Base-by-base conservation (phyloP, 257 asterid genomes). In the Cinchona pubescens region DNA sequence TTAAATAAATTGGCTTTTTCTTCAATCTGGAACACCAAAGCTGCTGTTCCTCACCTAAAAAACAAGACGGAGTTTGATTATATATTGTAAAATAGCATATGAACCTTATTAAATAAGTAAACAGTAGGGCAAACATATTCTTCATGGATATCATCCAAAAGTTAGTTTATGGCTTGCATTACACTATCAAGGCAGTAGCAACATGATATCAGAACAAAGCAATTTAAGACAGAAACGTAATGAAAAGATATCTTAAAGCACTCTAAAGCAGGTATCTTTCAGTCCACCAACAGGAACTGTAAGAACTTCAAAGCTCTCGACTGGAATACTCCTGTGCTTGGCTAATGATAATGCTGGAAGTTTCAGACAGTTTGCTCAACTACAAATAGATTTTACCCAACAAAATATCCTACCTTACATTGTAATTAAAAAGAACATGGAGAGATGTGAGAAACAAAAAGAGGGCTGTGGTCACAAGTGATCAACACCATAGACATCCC, bases 1-100 rank as follows among this genome's bases (percentile, higher is more conserved):
- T 88, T 30, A 84, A 63, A 70, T 43, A 77, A 27, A 78, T 46
- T n/a, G 82, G 62, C 62, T 69, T 76, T 42, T 55, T 73, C 71
- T 79, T 89, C 77, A 18, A 32, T 21, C 68, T 46, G 62, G 79
- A 77, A 82, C 59, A 55, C 63, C 79, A 76, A 61, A 72, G 15
- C 77, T 60, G 15, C 27, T 18, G 66, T 25, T 70, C 72, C 27
- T 48, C 76, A 30, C 66, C 81, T 77, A 37, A 71, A 60, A 18
- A 77, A n/a, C 73, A 75, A n/a, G 32, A 18, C 14, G 34, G 10
- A 11, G 29, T 43, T 13, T 38, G 25, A 37, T 65, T 5, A 42
- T 35, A 25, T 14, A 23, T 2, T 5, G 9, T 3, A 42, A 30
- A 3, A 16, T 3, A 23, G 12, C 21, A 55, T 23, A 1, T 25